These are phyloP conservation scores for Salix dunnii DNA, from an alignment of 345 rosid species.

Conservation along the genomic window DNA sequence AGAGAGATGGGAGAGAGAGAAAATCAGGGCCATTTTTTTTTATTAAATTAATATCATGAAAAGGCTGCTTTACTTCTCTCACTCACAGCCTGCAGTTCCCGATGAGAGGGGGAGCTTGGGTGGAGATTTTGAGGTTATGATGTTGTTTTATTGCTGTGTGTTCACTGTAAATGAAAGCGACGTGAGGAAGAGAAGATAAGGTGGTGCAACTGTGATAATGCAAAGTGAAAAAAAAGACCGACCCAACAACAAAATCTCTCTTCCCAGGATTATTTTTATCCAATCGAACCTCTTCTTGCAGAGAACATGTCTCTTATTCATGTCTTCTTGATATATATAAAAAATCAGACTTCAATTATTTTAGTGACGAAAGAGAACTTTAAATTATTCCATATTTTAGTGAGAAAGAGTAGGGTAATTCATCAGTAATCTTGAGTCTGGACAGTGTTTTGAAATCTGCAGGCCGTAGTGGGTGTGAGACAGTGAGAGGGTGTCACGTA, in stretches of 20 bases:
- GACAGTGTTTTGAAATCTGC: conserved; percentile 24
- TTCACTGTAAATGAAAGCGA: conserved; percentile 4
- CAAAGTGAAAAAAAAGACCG: conserved; percentile 20
- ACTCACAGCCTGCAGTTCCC: conserved; percentile 30
- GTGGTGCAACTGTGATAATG: conserved; percentile 37
- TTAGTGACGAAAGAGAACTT: not conserved
- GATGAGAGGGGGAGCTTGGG: conserved; percentile 17
- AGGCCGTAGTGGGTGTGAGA: conserved; percentile 3
- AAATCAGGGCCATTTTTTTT: not conserved
- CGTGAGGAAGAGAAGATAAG: conserved; percentile 52
- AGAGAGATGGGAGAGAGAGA: not conserved
- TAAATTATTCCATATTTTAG: not conserved
- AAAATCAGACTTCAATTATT: not conserved
- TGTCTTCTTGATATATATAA: conserved; percentile 11
- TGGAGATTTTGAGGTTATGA: not conserved
- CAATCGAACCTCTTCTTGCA: conserved; percentile 44
- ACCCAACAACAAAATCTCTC: conserved; percentile 41
- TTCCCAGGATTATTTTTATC: conserved; percentile 45
- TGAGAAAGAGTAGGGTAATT: not conserved
- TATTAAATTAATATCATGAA: not conserved
- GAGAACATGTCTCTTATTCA: conserved; percentile 42
- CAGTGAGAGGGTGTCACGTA: too few species aligned
- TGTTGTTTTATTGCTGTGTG: not conserved
- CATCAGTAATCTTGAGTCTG: conserved; percentile 6
- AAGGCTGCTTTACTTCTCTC: not conserved